phyloP scores from a whole-genome alignment of 495 filamentous ascomycete species.

The Lepidopterella palustris region DNA sequence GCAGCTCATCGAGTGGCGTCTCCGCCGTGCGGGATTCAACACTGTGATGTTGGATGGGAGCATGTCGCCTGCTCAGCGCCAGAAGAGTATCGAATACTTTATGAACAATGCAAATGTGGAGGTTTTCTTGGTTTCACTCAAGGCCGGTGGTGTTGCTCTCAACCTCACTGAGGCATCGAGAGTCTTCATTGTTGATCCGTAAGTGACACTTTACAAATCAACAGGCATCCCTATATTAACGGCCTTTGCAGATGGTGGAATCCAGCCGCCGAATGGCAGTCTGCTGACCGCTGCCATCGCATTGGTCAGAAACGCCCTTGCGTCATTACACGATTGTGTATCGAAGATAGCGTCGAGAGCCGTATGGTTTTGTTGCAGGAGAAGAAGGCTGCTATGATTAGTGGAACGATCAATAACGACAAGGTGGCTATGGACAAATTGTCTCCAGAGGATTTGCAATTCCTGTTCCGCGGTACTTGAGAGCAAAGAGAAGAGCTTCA shows the following conservation, averaged over 20 bases:
- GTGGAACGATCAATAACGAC: constrained; percentile 90
- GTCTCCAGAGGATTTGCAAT: constrained; percentile 86
- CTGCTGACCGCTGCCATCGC: constrained; percentile 90
- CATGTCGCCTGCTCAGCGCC: constrained; percentile 89
- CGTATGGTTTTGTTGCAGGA: constrained; percentile 92
- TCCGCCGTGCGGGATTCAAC: constrained; percentile 89
- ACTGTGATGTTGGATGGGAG: constrained; percentile 95
- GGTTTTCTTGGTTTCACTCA: constrained; percentile 89
- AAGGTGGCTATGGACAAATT: constrained; percentile 81
- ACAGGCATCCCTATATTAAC: constrained; percentile 16
- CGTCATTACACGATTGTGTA: constrained; percentile 86
- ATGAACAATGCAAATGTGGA: constrained; percentile 91
- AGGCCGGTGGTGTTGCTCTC: constrained; percentile 90
- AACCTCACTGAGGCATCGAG: constrained; percentile 91
- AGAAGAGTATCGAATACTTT: constrained; percentile 87
- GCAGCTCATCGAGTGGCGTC: constrained; percentile 85
- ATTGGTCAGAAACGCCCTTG: constrained; percentile 92
- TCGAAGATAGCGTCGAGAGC: constrained; percentile 92
- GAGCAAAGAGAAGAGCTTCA: background rate
- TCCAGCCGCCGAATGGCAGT: constrained; percentile 95
- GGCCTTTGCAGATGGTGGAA: constrained; percentile 75
- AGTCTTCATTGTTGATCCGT: constrained; percentile 94
- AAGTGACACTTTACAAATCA: constrained; percentile 41
- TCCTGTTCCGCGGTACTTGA: constrained; percentile 72
- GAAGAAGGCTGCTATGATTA: constrained; percentile 95